phyloP scores from a whole-genome alignment of 345 rosid genomes.

The Eucalyptus sp. region DNA sequence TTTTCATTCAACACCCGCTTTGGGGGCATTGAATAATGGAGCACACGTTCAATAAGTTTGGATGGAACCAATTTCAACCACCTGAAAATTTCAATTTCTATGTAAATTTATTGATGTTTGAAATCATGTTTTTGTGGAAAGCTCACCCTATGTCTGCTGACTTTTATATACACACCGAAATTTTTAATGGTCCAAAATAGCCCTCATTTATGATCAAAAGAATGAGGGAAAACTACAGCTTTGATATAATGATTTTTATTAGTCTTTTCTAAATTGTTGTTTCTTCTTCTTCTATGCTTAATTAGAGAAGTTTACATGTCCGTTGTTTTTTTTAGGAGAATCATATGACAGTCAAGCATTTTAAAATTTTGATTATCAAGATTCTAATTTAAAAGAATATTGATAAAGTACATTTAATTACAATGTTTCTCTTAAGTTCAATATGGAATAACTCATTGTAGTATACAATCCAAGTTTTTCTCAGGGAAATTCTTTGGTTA shows the following conservation, averaged over 20 bases:
- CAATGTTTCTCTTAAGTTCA: background rate
- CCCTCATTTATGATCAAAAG: background rate
- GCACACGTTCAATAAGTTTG: background rate
- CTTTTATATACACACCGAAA: fast-evolving
- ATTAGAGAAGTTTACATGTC: background rate
- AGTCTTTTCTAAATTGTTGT: background rate
- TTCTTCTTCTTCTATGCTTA: background rate
- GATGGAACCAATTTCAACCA: too few relatives aligned
- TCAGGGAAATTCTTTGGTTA: background rate
- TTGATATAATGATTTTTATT: background rate
- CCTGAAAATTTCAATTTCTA: too few relatives aligned
- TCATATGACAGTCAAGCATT: too few relatives aligned
- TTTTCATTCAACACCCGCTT: too few relatives aligned
- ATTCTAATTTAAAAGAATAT: background rate
- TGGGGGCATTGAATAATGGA: background rate
- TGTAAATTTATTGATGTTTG: too few relatives aligned
- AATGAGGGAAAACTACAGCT: background rate
- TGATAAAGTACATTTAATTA: background rate
- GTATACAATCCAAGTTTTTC: background rate
- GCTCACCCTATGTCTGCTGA: too few relatives aligned
- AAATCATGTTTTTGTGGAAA: too few relatives aligned
- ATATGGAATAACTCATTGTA: background rate
- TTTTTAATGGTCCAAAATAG: background rate
- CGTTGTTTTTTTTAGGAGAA: too few relatives aligned
- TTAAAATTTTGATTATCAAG: background rate